Evolutionary conservation across 2,329 filamentous ascomycete genomes (phyloP), one percentile per base, ranked within the genome.

Genomic region (Dactylellina haptotyla): DNA sequence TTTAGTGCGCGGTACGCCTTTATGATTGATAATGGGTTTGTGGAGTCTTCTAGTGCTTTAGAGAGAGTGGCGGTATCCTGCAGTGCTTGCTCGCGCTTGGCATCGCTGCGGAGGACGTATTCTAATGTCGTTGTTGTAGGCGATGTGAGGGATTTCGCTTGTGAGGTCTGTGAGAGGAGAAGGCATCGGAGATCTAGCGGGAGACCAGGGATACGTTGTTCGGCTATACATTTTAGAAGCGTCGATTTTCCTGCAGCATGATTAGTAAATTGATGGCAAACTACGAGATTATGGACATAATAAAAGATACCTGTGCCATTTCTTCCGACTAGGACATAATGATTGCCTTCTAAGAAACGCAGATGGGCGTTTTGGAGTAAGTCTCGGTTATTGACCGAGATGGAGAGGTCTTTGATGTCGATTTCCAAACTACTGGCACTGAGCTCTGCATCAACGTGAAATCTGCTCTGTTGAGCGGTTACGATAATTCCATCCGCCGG

Each of bases 181-280:
- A 88, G 85, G 45, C 92, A 85, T 20, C 88, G 84, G 0, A 88
- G 87, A 28, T 85, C 82, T 76, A 89, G 85, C 0, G 89, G 87
- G 39, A 93, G 88, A 0, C 90, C 91, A 0, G 92, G 91, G 14
- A 96, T 90, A 32, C 93, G 84, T 77, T 91, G 91, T 74, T 92
- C 88, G 3, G 88, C 89, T 76, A 96, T 88, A 0, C 92, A 91
- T 78, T 87, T 87, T 14, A 95, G 82, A 4, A 94, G 81, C 0
- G 90, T 88, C 14, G 67, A 74, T 57, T 74, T 73, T 5, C 61
- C 61, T 63, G 18, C n/a, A 18, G 90, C 48, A 3, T 45, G 10
- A 25, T 23, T 62, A 50, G 25, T 6, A 50, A 3, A 46, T n/a
- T n/a, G n/a, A n/a, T n/a, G n/a, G n/a, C n/a, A n/a, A n/a, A n/a